A percentile compares a stretch with the other conserved stretches of the same genome.
Evolutionary conservation across 805 yeast species (phyloP).

Genomic region (Komagataella kurtzmanii): DNA sequence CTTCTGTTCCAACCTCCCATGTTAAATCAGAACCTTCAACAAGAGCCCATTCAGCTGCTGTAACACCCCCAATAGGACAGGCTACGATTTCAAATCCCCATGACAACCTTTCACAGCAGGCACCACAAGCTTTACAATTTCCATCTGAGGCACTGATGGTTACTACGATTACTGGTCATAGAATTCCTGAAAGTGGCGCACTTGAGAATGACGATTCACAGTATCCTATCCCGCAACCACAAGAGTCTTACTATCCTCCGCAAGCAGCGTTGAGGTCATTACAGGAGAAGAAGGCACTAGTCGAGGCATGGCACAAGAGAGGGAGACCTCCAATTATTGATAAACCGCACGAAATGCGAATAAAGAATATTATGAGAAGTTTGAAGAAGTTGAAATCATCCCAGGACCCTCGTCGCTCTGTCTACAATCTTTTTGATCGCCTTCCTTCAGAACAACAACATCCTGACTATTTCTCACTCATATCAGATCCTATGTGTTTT

Average conservation of each 20-base stretch:
- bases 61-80: slow-evolving; percentile 3
- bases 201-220: not conserved
- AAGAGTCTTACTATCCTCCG: not conserved
- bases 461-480: slow-evolving; percentile 39
- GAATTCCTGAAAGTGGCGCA: not conserved
- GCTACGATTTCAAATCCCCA: slow-evolving; percentile 1
- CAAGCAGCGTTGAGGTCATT: not conserved
- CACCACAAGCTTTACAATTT: slow-evolving; percentile 3
- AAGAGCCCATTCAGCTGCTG: slow-evolving; percentile 2
- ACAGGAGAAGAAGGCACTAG: slow-evolving; percentile 3
- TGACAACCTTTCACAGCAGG: slow-evolving; percentile 1
- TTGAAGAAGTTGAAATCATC: slow-evolving; percentile 60
- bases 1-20: not conserved
- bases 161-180: slow-evolving; percentile 1
- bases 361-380: slow-evolving; percentile 73
- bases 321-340: slow-evolving; percentile 90
- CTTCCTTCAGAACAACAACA: slow-evolving; percentile 55
- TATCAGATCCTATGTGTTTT: slow-evolving; percentile 50
- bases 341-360: slow-evolving; percentile 83
- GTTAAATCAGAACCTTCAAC: slow-evolving; percentile 1
- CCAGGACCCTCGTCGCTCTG: slow-evolving; percentile 27
- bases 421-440: slow-evolving; percentile 64
- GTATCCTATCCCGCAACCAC: slow-evolving; percentile 1
- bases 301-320: slow-evolving; percentile 42
- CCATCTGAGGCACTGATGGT: slow-evolving; percentile 5